Evolutionary conservation across 2,329 filamentous ascomycete genomes (phyloP), one percentile per base, ranked within the genome.

Genomic region (Colletotrichum lentis): DNA sequence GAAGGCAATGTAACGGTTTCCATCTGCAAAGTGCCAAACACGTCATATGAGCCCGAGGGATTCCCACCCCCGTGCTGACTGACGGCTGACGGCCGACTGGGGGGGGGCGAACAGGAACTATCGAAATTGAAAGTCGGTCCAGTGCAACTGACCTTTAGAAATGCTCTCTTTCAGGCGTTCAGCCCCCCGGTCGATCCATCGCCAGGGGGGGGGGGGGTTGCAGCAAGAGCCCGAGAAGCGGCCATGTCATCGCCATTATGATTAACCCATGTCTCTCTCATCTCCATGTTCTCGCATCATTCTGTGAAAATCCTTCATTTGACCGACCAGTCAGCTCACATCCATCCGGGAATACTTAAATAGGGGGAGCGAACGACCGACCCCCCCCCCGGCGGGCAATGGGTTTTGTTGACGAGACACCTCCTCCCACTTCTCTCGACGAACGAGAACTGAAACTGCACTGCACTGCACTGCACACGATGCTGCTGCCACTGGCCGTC

Each of bases 41-140:
- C 16, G 49, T 43, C 41, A 65, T 10, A n/a, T 39, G 0, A n/a
- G 3, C n/a, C 56, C 56, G 49, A 41, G 41, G 39, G 31, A 20
- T 24, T 20, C 39, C 41, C 64, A n/a, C 16, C 41, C 43, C 35
- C 8, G 31, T 67, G n/a, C n/a, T n/a, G n/a, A n/a, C n/a, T n/a
- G n/a, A n/a, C n/a, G n/a, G 64, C 54, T 59, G 53, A 67, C 64
- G n/a, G 20, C 16, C 20, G 54, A 49, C 57, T 54, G 24, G 60
- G 60, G 54, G 10, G 3, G n/a, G n/a, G n/a, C n/a, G 4, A 16
- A 8, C 5, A 54, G 47, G 27, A n/a, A 67, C 64, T 67, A 67
- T 67, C 47, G 60, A 67, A 59, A 43, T 16, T 35, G 22, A 14
- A 16, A 53, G 6, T 18, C 20, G 60, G 60, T 58, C 37, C 22